Conservation (phyloP, 345 rosid genomes). For the Pistacia vera region DNA sequence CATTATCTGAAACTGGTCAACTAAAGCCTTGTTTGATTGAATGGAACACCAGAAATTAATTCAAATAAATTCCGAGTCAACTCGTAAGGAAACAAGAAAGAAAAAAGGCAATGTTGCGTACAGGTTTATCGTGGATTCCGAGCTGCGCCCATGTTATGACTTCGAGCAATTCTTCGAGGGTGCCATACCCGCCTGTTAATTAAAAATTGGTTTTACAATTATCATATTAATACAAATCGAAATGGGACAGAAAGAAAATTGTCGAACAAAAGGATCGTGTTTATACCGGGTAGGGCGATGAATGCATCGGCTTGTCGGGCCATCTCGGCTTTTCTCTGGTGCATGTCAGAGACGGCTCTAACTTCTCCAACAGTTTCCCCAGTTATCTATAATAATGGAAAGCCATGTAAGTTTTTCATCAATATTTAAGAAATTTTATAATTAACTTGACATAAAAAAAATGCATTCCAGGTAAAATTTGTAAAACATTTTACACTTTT, state of each 20-base stretch:
- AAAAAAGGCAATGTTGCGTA: slow-evolving; percentile 32
- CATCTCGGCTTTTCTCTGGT: slow-evolving; percentile 97
- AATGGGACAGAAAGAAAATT: neutral
- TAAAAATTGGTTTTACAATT: neutral
- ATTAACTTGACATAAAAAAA: neutral
- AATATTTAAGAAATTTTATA: neutral
- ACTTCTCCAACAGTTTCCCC: slow-evolving; percentile 89
- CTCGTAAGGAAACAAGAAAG: neutral
- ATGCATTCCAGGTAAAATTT: neutral
- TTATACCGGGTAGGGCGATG: slow-evolving; percentile 87
- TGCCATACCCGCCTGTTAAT: slow-evolving; percentile 86
- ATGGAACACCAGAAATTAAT: neutral
- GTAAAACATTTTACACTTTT: neutral
- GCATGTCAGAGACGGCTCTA: slow-evolving; percentile 91
- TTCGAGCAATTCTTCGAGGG: slow-evolving; percentile 92
- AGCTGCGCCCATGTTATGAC: slow-evolving; percentile 99
- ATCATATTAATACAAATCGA: too few relatives aligned
- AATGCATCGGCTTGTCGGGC: slow-evolving; percentile 95
- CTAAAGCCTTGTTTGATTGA: slow-evolving; percentile 3
- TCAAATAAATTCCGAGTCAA: too few relatives aligned
- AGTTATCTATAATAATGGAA: slow-evolving; percentile 50
- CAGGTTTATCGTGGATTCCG: slow-evolving; percentile 92
- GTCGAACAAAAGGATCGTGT: neutral
- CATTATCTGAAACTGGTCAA: slow-evolving; percentile 21
- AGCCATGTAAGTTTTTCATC: neutral